A percentile compares a stretch with the other conserved stretches of the same genome.
phyloP scores from a whole-genome alignment of 768 basidiomycete genomes.

The Chalciporus chontae region DNA sequence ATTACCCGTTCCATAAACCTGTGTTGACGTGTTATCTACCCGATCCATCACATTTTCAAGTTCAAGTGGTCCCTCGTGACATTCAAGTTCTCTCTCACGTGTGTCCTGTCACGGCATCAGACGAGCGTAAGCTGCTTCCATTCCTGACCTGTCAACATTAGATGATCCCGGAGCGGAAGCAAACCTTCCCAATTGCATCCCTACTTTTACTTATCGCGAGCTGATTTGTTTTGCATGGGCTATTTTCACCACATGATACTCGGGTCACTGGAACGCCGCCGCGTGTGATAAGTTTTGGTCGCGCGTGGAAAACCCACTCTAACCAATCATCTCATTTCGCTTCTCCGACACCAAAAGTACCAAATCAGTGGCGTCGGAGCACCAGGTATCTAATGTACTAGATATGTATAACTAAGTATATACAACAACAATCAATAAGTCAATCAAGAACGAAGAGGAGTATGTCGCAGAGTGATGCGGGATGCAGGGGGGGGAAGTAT shows the following conservation, averaged over 20 bases:
- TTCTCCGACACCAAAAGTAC: slow-evolving; percentile 5
- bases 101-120: not conserved
- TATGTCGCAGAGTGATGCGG: slow-evolving; percentile 5
- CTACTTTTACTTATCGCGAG: too few relatives aligned
- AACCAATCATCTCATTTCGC: slow-evolving; percentile 13
- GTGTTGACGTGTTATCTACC: not conserved
- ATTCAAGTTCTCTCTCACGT: not conserved
- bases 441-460: slow-evolving; percentile 13
- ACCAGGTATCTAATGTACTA: slow-evolving; percentile 16
- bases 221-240: too few relatives aligned
- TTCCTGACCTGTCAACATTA: not conserved
- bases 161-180: slow-evolving; percentile 3
- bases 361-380: not conserved
- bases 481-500: slow-evolving; percentile 2
- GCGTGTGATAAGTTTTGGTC: slow-evolving; percentile 2
- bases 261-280: slow-evolving; percentile 6
- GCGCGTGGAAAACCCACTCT: slow-evolving; percentile 5
- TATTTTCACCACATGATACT: too few relatives aligned
- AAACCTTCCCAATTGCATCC: slow-evolving; percentile 4
- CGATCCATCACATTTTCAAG: not conserved
- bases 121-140: not conserved
- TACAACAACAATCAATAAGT: slow-evolving; percentile 17
- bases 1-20: not conserved
- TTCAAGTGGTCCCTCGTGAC: not conserved
- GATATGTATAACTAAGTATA: slow-evolving; percentile 34